Base-by-base conservation (phyloP, 805 yeast species). In the Starmerella khaoyaiensis region DNA sequence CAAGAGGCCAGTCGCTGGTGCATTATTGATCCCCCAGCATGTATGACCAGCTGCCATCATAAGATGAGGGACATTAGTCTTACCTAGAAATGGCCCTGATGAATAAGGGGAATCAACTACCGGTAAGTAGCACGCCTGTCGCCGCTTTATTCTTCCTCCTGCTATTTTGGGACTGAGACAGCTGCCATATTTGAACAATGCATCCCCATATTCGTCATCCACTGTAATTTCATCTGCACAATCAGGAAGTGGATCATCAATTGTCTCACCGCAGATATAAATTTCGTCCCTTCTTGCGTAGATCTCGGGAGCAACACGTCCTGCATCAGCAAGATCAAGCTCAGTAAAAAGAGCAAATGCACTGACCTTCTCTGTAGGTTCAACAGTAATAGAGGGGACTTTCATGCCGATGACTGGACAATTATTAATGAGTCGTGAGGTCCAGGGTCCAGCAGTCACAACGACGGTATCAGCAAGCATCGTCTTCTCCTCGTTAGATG, bases 21-120 rank as follows among this genome's bases (percentile, higher is more conserved):
- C 95, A 58, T 90, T 87, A 61, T 87, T 90, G 45, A 87, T 90
- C 17, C 98, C 98, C 98, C 98, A 87, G 61, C 97, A 90, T 12
- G 94, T 79, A 59, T 87, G 98, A 0, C 97, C 98, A 12, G 87
- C 72, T 2, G 95, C 94, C 39, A 87, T 58, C 50, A 64, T 79
- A 43, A 87, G 62, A 42, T 76, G 75, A 17, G 70, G 72, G 6
- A 86, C 93, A 52, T 84, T 84, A 0, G 97, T 87, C 50, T 81
- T 87, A 31, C 98, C 98, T 49, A 87, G 76, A 37, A 90, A 64
- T 0, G 98, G 98, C 5, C 98, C 98, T 2, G 87, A 73, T 27
- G 82, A 72, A 4, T 93, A 79, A 1, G 96, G 93, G 7, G 84
- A 87, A 55, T 87, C 94, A 35, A 87, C 68, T 4, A 87, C 94